Base-by-base conservation (phyloP, 2,329 filamentous ascomycete species). In the Chaetomiaceae sp. region DNA sequence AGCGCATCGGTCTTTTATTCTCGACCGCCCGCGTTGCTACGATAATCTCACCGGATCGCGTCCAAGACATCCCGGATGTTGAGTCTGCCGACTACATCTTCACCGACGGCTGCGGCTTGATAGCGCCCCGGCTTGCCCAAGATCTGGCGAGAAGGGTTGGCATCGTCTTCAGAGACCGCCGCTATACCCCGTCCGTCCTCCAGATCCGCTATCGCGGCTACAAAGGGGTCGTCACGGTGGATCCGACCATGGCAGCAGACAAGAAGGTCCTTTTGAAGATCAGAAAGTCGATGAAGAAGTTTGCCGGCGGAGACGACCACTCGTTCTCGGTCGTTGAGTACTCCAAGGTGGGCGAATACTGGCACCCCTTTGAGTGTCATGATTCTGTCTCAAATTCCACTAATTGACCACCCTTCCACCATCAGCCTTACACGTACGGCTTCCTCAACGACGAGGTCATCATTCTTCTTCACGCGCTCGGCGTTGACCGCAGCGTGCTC, bases 161-260 rank as follows among this genome's bases (percentile, higher is more conserved):
- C 19, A 67, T 72, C 9, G 49, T 62, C 4, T 69, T 66, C 58
- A 62, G 70, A 13, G 64, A 70, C 39, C 52, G 54, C 23, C 58
- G 63, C 23, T 72, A 73, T 50, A 60, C 60, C 5, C 70, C 70
- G 10, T 69, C 68, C 0, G 70, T 71, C 4, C 68, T 67, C 48
- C 68, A 73, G 51, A 70, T 72, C 21, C 60, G 68, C 25, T 73
- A 72, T 55, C 63, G 66, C 2, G 70, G 70, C 3, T 73, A 73
- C 53, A 72, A 72, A 48, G 70, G 70, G 2, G 69, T 72, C 5
- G 62, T 72, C 27, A 72, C 64, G 10, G 39, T 70, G 13, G 69
- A 73, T 44, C 65, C 64, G 5, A 50, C 31, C 3, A 63, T 65
- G 61, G 50, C 23, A 13, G 50, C 52, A 9, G 38, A 51, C 14